Base-by-base conservation (phyloP, 2,329 filamentous ascomycete species). In the Claviceps purpurea region DNA sequence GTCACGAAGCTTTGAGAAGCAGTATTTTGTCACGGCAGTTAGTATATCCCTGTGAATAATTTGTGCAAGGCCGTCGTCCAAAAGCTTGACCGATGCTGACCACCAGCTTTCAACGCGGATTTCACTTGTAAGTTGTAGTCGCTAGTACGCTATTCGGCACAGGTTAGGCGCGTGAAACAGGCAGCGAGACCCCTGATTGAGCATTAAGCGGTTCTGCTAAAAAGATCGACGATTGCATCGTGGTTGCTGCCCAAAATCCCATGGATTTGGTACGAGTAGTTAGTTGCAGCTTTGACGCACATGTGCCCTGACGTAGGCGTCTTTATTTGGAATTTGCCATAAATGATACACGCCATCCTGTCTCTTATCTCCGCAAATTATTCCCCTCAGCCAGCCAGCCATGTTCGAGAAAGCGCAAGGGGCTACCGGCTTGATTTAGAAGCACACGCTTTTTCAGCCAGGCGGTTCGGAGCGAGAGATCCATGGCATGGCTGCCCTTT, bases 351-450 rank as follows among this genome's bases (percentile, higher is more conserved):
- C 34, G 20, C 18, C 45, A 41, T 52, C 34, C 16, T 34, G 34
- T 51, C 51, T 49, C 51, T 52, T 49, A 46, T 52, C 51, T 52
- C 47, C 51, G 51, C 51, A 45, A 34, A 34, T 30, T 49, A 22
- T 14, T 30, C n/a, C 38, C 47, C 34, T 43, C 20, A 16, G 20
- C 16, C 24, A 22, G 41, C 18, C 8, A 2, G 24, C 20, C 5
- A 16, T 14, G 11, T 24, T 43, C 5, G 13, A 43, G 24, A 43
- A 14, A 43, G 42, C 20, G 42, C 20, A 24, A 16, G 20, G 42
- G 20, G 20, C 20, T 24, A 11, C 3, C 6, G 10, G 20, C 41
- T 24, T 43, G 41, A 16, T 5, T 13, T 7, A 13, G 22, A 18
- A 43, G 3, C 20, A 24, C 20, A 10, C 10, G 30, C 11, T 11